Percentiles rank a stretch among this genome's conserved stretches.
Evolutionary conservation across 2,329 filamentous ascomycete genomes (phyloP).

Genomic region (Exophiala xenobiotica): DNA sequence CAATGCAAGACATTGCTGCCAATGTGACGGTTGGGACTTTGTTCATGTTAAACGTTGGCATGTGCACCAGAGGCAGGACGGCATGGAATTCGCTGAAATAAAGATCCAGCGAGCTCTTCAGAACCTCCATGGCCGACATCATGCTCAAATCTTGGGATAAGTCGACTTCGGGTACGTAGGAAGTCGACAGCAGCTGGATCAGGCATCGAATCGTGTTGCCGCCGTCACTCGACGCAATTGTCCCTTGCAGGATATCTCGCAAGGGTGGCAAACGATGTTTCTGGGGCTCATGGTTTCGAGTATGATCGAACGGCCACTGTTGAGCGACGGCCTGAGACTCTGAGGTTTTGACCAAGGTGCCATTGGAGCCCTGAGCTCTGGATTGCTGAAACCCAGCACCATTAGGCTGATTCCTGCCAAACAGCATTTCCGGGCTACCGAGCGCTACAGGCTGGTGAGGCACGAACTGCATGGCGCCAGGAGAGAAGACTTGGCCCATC

Average conservation of each 20-base stretch:
- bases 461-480: conserved; percentile 4
- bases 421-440: not conserved
- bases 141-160: conserved; percentile 15
- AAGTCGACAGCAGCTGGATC: conserved; percentile 18
- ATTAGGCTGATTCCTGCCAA: conserved; percentile 1
- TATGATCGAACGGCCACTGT: conserved; percentile 27
- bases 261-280: conserved; percentile 21
- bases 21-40: conserved; percentile 21
- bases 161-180: conserved; percentile 17
- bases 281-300: conserved; percentile 15
- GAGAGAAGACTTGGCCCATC: conserved; percentile 8
- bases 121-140: conserved; percentile 18
- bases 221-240: conserved; percentile 12
- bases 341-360: not conserved
- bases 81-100: conserved; percentile 22
- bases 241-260: conserved; percentile 24
- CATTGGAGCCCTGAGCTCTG: conserved; percentile 6
- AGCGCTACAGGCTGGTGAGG: conserved; percentile 4
- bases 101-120: conserved; percentile 23
- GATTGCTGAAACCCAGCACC: conserved; percentile 6
- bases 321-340: conserved; percentile 13
- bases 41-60: conserved; percentile 21
- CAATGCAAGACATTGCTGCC: conserved; percentile 25
- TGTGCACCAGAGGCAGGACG: conserved; percentile 22
- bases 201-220: conserved; percentile 15